Percentiles rank a stretch among this genome's conserved stretches.
These are phyloP conservation scores for Hylodesmum podocarpum DNA, from an alignment of 306 rosid genomes.

Conservation along the genomic window DNA sequence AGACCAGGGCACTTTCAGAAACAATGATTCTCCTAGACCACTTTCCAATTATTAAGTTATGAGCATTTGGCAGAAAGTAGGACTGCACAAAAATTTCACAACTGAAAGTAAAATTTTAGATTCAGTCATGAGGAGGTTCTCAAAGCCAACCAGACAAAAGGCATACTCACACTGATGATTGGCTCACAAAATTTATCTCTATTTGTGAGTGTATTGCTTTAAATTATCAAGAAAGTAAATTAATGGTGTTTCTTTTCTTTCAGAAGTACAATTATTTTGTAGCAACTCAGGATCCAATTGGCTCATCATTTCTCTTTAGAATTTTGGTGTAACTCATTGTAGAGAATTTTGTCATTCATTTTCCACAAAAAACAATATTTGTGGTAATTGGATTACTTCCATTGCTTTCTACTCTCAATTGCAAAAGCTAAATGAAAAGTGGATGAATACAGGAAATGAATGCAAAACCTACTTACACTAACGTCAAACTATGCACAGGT, in stretches of 20 bases:
- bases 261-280: constrained; percentile 15
- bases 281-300: not conserved
- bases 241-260: constrained; percentile 11
- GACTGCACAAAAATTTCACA: constrained; percentile 16
- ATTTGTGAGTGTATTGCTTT: not conserved
- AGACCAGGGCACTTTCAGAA: constrained; percentile 20
- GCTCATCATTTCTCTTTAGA: constrained; percentile 18
- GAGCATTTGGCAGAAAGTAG: constrained; percentile 16
- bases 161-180: constrained; percentile 3
- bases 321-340: not conserved
- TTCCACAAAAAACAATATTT: constrained; percentile 7
- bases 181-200: constrained; percentile 3
- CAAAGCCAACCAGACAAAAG: constrained; percentile 26
- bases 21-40: not conserved
- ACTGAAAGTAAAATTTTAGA: constrained; percentile 22
- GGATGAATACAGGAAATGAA: not conserved
- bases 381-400: constrained; percentile 17
- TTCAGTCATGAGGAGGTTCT: constrained; percentile 25
- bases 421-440: constrained; percentile 15
- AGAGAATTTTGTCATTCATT: not conserved
- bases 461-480: not conserved
- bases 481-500: not conserved
- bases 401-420: constrained; percentile 18
- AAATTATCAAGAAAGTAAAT: constrained; percentile 21
- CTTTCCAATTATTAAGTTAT: not conserved